Percentiles rank a stretch among this genome's conserved stretches.
Conservation (phyloP, 805 yeast species). For the Hagleromyces aurorensis region DNA sequence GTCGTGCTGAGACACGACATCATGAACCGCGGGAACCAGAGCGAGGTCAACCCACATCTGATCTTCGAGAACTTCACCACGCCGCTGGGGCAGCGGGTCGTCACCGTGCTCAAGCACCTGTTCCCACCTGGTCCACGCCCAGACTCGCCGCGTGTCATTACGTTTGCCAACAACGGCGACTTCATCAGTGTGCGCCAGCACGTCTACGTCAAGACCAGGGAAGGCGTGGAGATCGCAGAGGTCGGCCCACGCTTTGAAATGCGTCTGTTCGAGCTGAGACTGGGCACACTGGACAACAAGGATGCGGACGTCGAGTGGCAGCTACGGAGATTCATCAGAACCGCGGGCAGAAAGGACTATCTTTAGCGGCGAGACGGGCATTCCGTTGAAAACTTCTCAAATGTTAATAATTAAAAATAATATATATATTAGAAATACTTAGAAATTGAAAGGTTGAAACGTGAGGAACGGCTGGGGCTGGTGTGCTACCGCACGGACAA, state of each 20-base stretch:
- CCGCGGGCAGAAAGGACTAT: conserved; percentile 92
- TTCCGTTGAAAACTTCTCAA: too few species aligned
- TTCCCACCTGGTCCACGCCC: conserved; percentile 96
- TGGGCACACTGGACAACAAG: conserved; percentile 89
- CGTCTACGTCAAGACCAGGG: conserved; percentile 82
- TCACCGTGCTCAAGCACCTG: conserved; percentile 70
- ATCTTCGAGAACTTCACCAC: conserved; percentile 86
- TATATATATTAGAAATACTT: too few species aligned
- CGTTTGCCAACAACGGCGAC: conserved; percentile 86
- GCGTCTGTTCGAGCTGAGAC: conserved; percentile 78
- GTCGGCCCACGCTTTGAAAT: conserved; percentile 98
- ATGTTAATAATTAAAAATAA: too few species aligned
- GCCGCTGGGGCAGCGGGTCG: conserved; percentile 75
- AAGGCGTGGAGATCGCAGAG: conserved; percentile 86
- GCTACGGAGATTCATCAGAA: conserved; percentile 83
- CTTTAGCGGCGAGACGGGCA: too few species aligned
- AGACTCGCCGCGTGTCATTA: conserved; percentile 84
- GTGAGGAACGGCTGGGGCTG: too few species aligned
- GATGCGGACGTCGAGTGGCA: conserved; percentile 99
- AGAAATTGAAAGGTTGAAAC: too few species aligned
- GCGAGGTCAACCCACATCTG: conserved; percentile 90
- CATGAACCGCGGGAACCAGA: conserved; percentile 72
- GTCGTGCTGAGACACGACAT: conserved; percentile 93
- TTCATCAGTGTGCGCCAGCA: conserved; percentile 94
- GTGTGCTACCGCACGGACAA: too few species aligned